These are phyloP conservation scores for Termitomyces sp. DNA, from an alignment of 768 basidiomycete species.

Conservation along the genomic window DNA sequence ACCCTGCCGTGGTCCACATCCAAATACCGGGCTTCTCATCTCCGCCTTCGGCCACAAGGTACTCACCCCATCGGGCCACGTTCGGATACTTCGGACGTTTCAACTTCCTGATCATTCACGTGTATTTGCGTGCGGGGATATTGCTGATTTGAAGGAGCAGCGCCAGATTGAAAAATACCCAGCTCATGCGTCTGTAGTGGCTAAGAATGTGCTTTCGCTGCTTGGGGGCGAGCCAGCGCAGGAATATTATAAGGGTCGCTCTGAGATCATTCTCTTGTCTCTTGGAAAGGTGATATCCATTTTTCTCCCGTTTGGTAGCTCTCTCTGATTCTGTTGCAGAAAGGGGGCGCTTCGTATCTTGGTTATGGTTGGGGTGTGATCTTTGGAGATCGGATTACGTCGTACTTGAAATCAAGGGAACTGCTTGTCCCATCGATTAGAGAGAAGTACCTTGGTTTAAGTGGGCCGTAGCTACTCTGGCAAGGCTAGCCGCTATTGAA, in stretches of 20 bases:
- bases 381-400: slow-evolving; percentile 42
- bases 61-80: slow-evolving; percentile 36
- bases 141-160: slow-evolving; percentile 61
- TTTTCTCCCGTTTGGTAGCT: background rate
- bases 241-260: slow-evolving; percentile 42
- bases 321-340: slow-evolving; percentile 20
- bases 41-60: slow-evolving; percentile 32
- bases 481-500: no score
- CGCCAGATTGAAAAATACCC: slow-evolving; percentile 48
- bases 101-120: slow-evolving; percentile 47
- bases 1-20: slow-evolving; percentile 37
- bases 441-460: slow-evolving; percentile 11
- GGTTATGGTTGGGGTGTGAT: slow-evolving; percentile 44
- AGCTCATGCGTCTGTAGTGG: slow-evolving; percentile 43
- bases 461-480: background rate
- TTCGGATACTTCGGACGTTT: slow-evolving; percentile 55
- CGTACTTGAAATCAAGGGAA: slow-evolving; percentile 36
- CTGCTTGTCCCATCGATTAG: slow-evolving; percentile 20
- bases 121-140: slow-evolving; percentile 67
- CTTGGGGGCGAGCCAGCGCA: slow-evolving; percentile 30
- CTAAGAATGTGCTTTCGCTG: slow-evolving; percentile 44
- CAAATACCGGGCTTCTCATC: slow-evolving; percentile 48
- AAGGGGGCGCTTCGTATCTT: slow-evolving; percentile 38
- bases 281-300: slow-evolving; percentile 48
- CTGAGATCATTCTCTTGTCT: slow-evolving; percentile 53